phyloP scores from a whole-genome alignment of 2,329 filamentous ascomycete species.

The Coleophoma crateriformis region DNA sequence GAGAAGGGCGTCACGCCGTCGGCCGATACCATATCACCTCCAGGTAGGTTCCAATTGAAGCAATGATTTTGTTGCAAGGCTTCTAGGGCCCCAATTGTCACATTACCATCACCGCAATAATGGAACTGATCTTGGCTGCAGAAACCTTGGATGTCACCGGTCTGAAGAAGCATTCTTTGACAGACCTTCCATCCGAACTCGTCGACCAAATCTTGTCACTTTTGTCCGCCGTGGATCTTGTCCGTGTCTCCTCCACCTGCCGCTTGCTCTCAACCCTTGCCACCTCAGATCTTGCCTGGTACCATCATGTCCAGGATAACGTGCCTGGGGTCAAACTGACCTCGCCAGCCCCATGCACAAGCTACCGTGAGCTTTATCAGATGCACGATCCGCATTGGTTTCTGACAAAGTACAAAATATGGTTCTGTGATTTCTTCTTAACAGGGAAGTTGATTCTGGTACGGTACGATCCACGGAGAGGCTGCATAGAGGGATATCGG shows the following conservation, averaged over 20 bases:
- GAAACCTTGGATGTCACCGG: no score
- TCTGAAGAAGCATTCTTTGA: slow-evolving; percentile 24
- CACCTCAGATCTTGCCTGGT: slow-evolving; percentile 67
- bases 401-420: slow-evolving; percentile 71
- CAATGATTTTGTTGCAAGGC: no score
- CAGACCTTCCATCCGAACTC: slow-evolving; percentile 67
- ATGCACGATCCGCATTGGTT: slow-evolving; percentile 83
- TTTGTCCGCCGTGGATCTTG: slow-evolving; percentile 61
- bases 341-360: slow-evolving; percentile 51
- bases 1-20: no score
- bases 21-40: no score
- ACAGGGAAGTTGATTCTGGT: slow-evolving; percentile 70
- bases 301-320: slow-evolving; percentile 60
- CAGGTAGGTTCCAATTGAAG: no score
- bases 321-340: slow-evolving; percentile 51
- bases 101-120: no score
- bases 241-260: slow-evolving; percentile 54
- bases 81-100: no score
- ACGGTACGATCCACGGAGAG: slow-evolving; percentile 68
- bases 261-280: slow-evolving; percentile 53
- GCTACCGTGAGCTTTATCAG: slow-evolving; percentile 67
- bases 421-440: slow-evolving; percentile 74
- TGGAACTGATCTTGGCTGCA: no score
- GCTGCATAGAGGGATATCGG: slow-evolving; percentile 76
- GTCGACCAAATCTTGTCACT: slow-evolving; percentile 65